Conservation (phyloP, 2,329 filamentous ascomycete genomes). For the Colletotrichum agaves region DNA sequence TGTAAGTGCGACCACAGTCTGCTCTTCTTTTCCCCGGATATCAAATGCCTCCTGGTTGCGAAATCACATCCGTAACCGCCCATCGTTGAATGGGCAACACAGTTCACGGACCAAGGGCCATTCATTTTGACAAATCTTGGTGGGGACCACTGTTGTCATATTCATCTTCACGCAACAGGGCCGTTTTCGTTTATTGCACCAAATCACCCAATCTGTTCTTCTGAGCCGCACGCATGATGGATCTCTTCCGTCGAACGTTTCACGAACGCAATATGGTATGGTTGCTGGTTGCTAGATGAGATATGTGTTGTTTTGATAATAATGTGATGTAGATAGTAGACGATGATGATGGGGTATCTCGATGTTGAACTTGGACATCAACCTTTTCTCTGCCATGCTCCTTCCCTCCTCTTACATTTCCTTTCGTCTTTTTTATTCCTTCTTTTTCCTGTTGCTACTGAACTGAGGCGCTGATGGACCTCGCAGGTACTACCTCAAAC, state of each 20-base stretch:
- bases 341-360: slow-evolving; percentile 31
- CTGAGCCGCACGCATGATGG: too few relatives aligned
- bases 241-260: too few relatives aligned
- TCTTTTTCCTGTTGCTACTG: not conserved
- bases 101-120: too few relatives aligned
- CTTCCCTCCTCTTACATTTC: not conserved
- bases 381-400: not conserved
- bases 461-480: slow-evolving; percentile 23
- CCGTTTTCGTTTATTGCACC: too few relatives aligned
- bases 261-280: too few relatives aligned
- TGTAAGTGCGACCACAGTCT: slow-evolving; percentile 70
- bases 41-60: not conserved
- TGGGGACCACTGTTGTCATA: too few relatives aligned
- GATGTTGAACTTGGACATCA: slow-evolving; percentile 29
- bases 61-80: not conserved
- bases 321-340: slow-evolving; percentile 19
- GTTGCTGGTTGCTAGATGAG: not conserved
- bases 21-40: too few relatives aligned
- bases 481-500: slow-evolving; percentile 87
- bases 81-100: too few relatives aligned
- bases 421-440: not conserved
- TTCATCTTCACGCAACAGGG: too few relatives aligned
- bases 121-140: too few relatives aligned
- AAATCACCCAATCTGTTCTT: too few relatives aligned
- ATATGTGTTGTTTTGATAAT: not conserved